These are phyloP conservation scores for Cryptosporidium parvum DNA, from an alignment of 169 alveolate genomes.

Conservation along the genomic window DNA sequence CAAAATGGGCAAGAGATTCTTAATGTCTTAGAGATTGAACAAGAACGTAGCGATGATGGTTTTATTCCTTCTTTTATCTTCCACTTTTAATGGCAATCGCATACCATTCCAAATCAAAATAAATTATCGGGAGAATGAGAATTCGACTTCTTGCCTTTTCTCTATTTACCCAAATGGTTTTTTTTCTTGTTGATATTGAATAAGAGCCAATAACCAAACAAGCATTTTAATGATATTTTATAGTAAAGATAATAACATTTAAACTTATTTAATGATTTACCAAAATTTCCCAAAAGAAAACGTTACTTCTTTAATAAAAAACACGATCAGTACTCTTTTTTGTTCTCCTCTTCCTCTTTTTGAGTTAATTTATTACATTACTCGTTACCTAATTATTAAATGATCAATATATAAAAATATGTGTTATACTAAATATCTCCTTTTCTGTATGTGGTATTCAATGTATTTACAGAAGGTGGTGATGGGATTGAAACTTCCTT, in stretches of 20 bases:
- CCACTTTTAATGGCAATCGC: neutral
- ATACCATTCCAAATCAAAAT: neutral
- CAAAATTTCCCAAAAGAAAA: too few species aligned
- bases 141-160: neutral
- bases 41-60: neutral
- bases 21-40: neutral
- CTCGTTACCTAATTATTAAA: neutral
- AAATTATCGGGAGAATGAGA: too few species aligned
- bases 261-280: too few species aligned
- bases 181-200: too few species aligned
- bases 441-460: slow-evolving; percentile 39
- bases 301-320: too few species aligned
- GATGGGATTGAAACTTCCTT: slow-evolving; percentile 65
- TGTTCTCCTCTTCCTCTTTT: neutral
- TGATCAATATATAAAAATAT: neutral
- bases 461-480: slow-evolving; percentile 54
- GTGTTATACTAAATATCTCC: neutral
- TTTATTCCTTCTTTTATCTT: neutral
- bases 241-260: neutral
- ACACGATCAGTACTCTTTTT: too few species aligned
- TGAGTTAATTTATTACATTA: too few species aligned
- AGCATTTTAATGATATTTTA: too few species aligned
- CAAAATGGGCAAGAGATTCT: neutral
- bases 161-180: neutral
- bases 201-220: neutral